Evolutionary conservation across 2,329 filamentous ascomycete species (phyloP), one percentile per base, ranked within the genome.

Genomic region (Monosporascus sp.): DNA sequence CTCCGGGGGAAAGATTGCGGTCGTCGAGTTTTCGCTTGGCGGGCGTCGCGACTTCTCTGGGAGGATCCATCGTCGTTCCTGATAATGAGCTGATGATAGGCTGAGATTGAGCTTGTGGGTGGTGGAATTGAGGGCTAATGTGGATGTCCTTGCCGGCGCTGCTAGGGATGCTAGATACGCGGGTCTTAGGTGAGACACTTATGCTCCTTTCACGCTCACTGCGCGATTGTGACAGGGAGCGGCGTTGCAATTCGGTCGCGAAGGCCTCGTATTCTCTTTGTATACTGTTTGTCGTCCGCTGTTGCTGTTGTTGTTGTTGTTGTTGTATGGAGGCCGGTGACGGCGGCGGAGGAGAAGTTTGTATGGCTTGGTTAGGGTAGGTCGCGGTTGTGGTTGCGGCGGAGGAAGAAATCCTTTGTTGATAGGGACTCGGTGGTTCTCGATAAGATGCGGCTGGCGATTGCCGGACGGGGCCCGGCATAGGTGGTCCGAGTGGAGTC

Each of bases 101-200:
- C 55, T 60, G 9, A 52, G 19, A 20, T 26, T 53, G 40, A 27
- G 45, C 50, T 48, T 53, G 51, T 20, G 58, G 46, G 20, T 52
- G 56, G 47, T 54, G 73, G 74, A 58, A 48, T 63, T 63, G 52
- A 59, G 59, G 48, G 57, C 54, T 41, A 55, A 56, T 26, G 64
- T 63, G 8, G 58, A 53, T 40, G 63, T 57, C 56, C 52, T 64
- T 62, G 50, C 64, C 57, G 20, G 58, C 55, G 58, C 62, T 68
- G 52, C 61, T 64, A 38, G 67, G 65, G 38, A 82, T 65, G 60
- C 78, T 82, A 40, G 78, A 73, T 17, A 86, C 73, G 58, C 81
- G 78, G 37, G 88, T 91, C 72, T 90, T 91, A 31, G 90, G 90
- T 67, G 88, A 93, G 49, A 93, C 83, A 64, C 88, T 92, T 51